A percentile compares a stretch with the other conserved stretches of the same genome.
Evolutionary conservation across 2,329 filamentous ascomycete species (phyloP).

Genomic region (Myriosclerotinia scirpicola): DNA sequence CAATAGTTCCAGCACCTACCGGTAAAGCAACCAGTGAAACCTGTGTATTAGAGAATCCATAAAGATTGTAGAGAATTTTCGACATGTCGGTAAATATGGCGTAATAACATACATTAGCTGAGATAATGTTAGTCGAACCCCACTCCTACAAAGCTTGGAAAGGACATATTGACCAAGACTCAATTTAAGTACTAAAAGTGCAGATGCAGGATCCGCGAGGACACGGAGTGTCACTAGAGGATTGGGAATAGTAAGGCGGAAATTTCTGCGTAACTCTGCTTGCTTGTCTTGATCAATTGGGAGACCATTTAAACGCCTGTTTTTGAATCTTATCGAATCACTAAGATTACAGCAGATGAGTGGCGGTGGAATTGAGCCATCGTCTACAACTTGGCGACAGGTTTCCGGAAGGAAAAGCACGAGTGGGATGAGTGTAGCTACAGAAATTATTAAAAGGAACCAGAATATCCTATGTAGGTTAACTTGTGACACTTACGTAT

Average conservation of each 20-base stretch:
- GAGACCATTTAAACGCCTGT: conserved; percentile 26
- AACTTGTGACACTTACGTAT: too few relatives aligned
- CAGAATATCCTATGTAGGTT: conserved; percentile 50
- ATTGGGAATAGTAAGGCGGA: conserved; percentile 40
- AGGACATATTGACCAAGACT: conserved; percentile 39
- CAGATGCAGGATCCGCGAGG: conserved; percentile 46
- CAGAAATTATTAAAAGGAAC: conserved; percentile 38
- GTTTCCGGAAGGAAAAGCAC: conserved; percentile 33
- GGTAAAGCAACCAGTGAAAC: conserved; percentile 30
- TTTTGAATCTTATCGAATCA: conserved; percentile 42
- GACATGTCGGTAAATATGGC: conserved; percentile 39
- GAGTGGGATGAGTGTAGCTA: conserved; percentile 23
- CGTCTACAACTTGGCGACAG: conserved; percentile 30
- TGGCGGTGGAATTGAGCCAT: conserved; percentile 52
- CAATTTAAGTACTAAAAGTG: conserved; percentile 51
- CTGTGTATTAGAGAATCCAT: conserved; percentile 44
- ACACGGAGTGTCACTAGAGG: conserved; percentile 46
- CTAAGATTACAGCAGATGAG: conserved; percentile 55
- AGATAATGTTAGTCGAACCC: too few relatives aligned
- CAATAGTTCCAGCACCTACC: conserved; percentile 21
- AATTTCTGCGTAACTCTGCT: conserved; percentile 40
- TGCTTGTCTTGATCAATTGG: conserved; percentile 30
- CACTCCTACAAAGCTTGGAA: too few relatives aligned
- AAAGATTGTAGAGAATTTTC: not conserved
- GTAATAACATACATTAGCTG: conserved; percentile 54